Evolutionary conservation across 2,329 filamentous ascomycete genomes (phyloP).

Genomic region (Trichophaea hybrida): DNA sequence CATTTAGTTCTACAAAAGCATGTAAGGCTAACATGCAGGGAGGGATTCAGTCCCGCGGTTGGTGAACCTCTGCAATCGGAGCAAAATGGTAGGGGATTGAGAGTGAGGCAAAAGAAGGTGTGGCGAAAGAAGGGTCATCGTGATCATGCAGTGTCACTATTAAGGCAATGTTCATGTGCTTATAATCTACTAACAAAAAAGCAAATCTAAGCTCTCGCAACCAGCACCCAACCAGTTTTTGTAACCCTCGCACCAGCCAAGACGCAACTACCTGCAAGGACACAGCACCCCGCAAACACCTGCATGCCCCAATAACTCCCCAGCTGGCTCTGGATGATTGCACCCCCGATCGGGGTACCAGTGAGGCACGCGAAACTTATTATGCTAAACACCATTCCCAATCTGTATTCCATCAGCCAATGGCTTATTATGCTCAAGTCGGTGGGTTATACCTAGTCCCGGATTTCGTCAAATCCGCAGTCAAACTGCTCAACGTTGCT

Average conservation of each 20-base stretch:
- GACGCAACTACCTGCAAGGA: constrained; percentile 35
- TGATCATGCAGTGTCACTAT: too few species aligned
- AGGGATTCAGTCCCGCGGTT: too few species aligned
- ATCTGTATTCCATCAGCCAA: constrained; percentile 28
- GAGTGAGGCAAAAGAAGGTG: too few species aligned
- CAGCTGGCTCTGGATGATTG: constrained; percentile 35
- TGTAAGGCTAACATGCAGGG: too few species aligned
- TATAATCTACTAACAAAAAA: too few species aligned
- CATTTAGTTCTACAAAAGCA: too few species aligned
- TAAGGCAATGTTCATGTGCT: too few species aligned
- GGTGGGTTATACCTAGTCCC: constrained; percentile 31
- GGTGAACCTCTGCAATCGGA: too few species aligned
- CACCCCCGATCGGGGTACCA: constrained; percentile 42
- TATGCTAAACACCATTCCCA: constrained; percentile 43
- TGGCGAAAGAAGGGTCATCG: too few species aligned
- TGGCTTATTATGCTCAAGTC: background rate
- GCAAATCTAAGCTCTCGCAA: too few species aligned
- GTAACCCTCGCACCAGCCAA: constrained; percentile 33
- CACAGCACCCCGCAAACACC: constrained; percentile 36
- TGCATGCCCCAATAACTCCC: constrained; percentile 42
- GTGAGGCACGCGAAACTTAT: constrained; percentile 41
- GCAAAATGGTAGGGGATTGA: too few species aligned
- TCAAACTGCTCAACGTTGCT: constrained; percentile 43
- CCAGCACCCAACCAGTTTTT: constrained; percentile 29
- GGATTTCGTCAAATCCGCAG: constrained; percentile 39